Conservation (phyloP, 352 stramenopile genomes). For the Phytopythium aichiense region DNA sequence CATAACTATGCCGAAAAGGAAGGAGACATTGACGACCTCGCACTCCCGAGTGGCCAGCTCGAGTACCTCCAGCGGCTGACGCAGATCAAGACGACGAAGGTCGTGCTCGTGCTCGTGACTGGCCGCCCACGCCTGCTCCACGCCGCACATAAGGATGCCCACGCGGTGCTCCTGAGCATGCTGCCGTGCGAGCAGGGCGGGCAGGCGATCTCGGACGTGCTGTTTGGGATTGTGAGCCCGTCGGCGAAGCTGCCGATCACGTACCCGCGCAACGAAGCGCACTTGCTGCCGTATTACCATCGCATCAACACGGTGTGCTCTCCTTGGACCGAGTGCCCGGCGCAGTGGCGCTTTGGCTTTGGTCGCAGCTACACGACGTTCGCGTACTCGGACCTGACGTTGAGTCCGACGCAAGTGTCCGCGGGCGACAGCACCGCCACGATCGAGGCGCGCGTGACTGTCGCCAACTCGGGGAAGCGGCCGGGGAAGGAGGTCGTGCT, state of each 20-base stretch:
- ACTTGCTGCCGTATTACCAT: conserved; percentile 66
- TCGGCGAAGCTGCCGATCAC: conserved; percentile 78
- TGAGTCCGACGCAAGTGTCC: conserved; percentile 32
- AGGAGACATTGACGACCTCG: conserved; percentile 61
- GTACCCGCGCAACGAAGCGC: conserved; percentile 45
- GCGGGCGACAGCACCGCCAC: conserved; percentile 17
- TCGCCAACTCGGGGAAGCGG: conserved; percentile 52
- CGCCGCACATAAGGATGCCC: conserved; percentile 30
- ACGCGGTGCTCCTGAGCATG: conserved; percentile 66
- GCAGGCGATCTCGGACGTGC: conserved; percentile 56
- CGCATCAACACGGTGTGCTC: conserved; percentile 57
- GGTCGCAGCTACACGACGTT: conserved; percentile 69
- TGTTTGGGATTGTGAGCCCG: conserved; percentile 67
- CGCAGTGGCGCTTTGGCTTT: conserved; percentile 63
- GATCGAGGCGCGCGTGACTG: conserved; percentile 44
- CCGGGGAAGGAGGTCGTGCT: conserved; percentile 64
- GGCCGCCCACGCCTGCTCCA: conserved; percentile 60
- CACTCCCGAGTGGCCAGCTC: conserved; percentile 51
- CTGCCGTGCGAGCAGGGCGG: conserved; percentile 80
- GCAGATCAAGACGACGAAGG: conserved; percentile 46
- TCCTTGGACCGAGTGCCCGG: conserved; percentile 42
- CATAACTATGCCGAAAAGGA: conserved; percentile 78
- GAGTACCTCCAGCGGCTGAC: conserved; percentile 59
- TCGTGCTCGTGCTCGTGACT: conserved; percentile 68
- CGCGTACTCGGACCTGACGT: conserved; percentile 43